Base-by-base conservation (phyloP, 2,329 filamentous ascomycete genomes). In the Hirsutella minnesotensis region DNA sequence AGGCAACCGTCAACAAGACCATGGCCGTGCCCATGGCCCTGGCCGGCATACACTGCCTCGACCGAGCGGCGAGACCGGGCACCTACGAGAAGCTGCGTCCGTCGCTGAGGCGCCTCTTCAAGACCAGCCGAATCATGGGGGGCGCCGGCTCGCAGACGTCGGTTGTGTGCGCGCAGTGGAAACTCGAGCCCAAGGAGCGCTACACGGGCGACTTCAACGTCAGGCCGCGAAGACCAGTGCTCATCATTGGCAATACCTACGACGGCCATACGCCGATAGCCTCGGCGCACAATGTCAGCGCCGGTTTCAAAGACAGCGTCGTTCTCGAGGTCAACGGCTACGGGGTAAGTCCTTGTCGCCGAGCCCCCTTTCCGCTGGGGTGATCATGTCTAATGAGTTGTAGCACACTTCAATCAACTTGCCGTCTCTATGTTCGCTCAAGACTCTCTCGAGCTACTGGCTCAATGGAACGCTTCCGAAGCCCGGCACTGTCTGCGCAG, bases 211-310 rank as follows among this genome's bases (percentile, higher is more conserved):
- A 57, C 38, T 63, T 65, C 39, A 44, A 44, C 15, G 56, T 55
- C 35, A 56, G 53, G 43, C 58, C 61, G 0, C 55, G 48, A 42
- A 57, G 56, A 15, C 57, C 61, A 0, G 39, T 67, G 2, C 50
- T 69, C 2, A 45, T 69, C 13, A 53, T 68, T 9, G 58, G 60
- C 8, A 67, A 64, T 44, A 59, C 56, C 1, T 53, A 53, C 22
- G 66, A 69, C 41, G 57, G 56, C 0, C 51, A 60, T n/a, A 66
- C 62, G 2, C 63, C 66, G 2, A 47, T 68, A 7, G 49, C 41
- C 3, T 63, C 62, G 16, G 65, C 64, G 1, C 51, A 49, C 37
- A 64, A 65, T 36, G 51, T 62, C 29, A 65, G 59, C 24, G 45
- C 51, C 5, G 56, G 55, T 1, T 61, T 68, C 27, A 48, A 62